Conservation (phyloP, 495 filamentous ascomycete species). For the Neurospora intermedia region DNA sequence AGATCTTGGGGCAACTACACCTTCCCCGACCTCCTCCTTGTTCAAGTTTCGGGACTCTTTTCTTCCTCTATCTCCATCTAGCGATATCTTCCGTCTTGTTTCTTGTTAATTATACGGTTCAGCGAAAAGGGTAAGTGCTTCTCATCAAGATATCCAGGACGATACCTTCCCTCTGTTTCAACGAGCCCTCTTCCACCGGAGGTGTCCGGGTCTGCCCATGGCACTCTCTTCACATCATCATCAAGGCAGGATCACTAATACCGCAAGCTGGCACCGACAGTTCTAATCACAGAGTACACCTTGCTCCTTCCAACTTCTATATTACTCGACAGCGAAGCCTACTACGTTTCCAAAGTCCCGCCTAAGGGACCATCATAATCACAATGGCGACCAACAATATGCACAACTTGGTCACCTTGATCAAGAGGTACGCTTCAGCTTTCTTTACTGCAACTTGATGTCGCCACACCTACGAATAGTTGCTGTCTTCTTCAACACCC, state of each 20-base stretch:
- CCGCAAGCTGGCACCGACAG: neutral
- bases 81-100: neutral
- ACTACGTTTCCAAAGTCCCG: neutral
- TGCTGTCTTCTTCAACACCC: neutral
- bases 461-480: neutral
- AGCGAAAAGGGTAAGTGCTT: neutral
- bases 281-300: neutral
- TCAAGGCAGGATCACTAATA: neutral
- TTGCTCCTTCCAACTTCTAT: neutral
- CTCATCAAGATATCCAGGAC: neutral
- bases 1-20: neutral
- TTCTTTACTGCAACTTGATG: neutral
- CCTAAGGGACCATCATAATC: constrained; percentile 8
- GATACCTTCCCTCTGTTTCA: neutral
- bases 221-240: neutral
- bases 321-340: neutral
- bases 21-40: neutral
- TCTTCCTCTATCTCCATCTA: neutral
- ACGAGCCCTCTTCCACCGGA: neutral
- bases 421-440: constrained; percentile 69
- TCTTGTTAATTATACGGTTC: neutral
- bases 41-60: neutral
- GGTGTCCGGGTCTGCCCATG: neutral
- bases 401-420: constrained; percentile 93
- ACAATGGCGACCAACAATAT: constrained; percentile 57